These are phyloP conservation scores for Paracoccidioides brasiliensis DNA, from an alignment of 2,329 filamentous ascomycete genomes.

Conservation along the genomic window DNA sequence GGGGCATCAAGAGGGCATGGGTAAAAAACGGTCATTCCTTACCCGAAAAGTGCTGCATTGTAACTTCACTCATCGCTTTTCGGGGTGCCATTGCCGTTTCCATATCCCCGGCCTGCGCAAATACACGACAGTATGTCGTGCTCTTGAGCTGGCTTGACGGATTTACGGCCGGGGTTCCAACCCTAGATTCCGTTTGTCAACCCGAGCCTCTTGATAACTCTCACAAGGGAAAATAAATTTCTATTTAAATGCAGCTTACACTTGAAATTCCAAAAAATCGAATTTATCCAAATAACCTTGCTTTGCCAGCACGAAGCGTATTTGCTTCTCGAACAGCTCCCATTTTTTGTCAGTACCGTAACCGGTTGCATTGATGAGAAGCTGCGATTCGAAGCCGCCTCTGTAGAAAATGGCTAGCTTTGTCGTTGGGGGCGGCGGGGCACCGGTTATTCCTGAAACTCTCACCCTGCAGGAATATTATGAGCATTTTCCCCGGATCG, in stretches of 20 bases:
- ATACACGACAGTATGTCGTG: slow-evolving; percentile 36
- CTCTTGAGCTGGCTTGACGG: slow-evolving; percentile 29
- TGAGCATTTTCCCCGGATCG: neutral
- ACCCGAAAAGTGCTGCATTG: slow-evolving; percentile 35
- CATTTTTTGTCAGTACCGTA: slow-evolving; percentile 39
- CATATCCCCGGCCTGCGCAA: slow-evolving; percentile 26
- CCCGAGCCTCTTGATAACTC: neutral
- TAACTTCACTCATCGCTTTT: slow-evolving; percentile 21
- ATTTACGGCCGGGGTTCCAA: slow-evolving; percentile 28
- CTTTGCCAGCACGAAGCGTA: slow-evolving; percentile 32
- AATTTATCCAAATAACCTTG: slow-evolving; percentile 28
- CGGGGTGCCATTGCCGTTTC: slow-evolving; percentile 18
- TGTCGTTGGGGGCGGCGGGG: slow-evolving; percentile 37
- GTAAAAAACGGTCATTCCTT: neutral
- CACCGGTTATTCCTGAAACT: slow-evolving; percentile 31
- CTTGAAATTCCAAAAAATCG: slow-evolving; percentile 42
- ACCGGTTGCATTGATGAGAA: slow-evolving; percentile 35
- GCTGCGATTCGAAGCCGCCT: slow-evolving; percentile 36
- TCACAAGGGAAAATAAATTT: neutral
- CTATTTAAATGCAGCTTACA: slow-evolving; percentile 13
- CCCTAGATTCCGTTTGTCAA: slow-evolving; percentile 9
- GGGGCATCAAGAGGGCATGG: no score
- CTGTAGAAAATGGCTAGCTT: slow-evolving; percentile 41
- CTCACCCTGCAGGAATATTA: slow-evolving; percentile 21
- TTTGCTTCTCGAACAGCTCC: slow-evolving; percentile 37